A percentile compares a stretch with the other conserved stretches of the same genome.
These are phyloP conservation scores for Rhododendron vialii DNA, from an alignment of 148 eudicot genomes.

Conservation along the genomic window DNA sequence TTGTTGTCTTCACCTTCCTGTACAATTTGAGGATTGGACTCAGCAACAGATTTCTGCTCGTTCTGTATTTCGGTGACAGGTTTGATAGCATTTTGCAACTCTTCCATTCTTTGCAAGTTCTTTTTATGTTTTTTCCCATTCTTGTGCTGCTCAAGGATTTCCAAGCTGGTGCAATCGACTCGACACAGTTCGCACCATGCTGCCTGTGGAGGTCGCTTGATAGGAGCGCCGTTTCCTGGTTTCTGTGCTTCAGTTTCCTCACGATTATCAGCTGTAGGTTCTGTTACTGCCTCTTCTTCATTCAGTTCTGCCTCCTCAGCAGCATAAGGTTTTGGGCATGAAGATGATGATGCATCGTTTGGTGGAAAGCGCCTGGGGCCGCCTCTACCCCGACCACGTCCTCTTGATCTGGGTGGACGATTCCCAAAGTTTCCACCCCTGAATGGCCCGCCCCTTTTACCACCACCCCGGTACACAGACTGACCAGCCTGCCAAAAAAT, in stretches of 20 bases:
- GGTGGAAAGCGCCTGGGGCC: slow-evolving; percentile 6
- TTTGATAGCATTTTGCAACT: slow-evolving; percentile 13
- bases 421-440: slow-evolving; percentile 22
- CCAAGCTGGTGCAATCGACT: slow-evolving; percentile 61
- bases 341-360: slow-evolving; percentile 20
- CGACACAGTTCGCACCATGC: slow-evolving; percentile 68
- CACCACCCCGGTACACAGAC: slow-evolving; percentile 20
- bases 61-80: background rate
- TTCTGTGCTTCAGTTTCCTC: slow-evolving; percentile 6
- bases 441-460: slow-evolving; percentile 24
- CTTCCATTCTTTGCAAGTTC: slow-evolving; percentile 28
- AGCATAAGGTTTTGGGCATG: slow-evolving; percentile 15
- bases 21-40: slow-evolving; percentile 12
- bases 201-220: slow-evolving; percentile 15
- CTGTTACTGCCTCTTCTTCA: slow-evolving; percentile 2
- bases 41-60: slow-evolving; percentile 11
- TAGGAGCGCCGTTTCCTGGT: slow-evolving; percentile 14
- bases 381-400: slow-evolving; percentile 24
- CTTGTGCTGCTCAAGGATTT: slow-evolving; percentile 66
- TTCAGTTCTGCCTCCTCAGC: background rate
- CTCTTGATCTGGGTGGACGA: slow-evolving; percentile 17
- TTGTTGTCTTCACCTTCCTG: slow-evolving; percentile 9
- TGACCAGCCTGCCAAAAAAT: slow-evolving; percentile 21
- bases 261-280: slow-evolving; percentile 11
- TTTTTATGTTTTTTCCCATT: slow-evolving; percentile 65